These are phyloP conservation scores for Chaetomium tenue DNA, from an alignment of 495 filamentous ascomycete species.

Conservation along the genomic window DNA sequence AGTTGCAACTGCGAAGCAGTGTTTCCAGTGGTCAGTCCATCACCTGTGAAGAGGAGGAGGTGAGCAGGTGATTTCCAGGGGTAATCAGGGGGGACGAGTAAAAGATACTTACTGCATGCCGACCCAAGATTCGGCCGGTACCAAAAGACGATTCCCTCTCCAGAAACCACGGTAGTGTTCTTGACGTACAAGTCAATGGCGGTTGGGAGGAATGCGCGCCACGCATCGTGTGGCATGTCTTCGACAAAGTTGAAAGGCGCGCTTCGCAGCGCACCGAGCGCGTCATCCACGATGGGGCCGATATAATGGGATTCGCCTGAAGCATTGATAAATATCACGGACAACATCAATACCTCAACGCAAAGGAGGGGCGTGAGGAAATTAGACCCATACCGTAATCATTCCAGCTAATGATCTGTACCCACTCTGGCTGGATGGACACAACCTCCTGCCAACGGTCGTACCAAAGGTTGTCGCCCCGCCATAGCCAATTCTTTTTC, in stretches of 20 bases:
- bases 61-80: too few relatives aligned
- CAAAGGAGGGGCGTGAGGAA: too few relatives aligned
- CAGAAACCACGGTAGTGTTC: constrained; percentile 19
- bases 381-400: neutral
- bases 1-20: constrained; percentile 25
- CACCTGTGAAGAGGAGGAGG: too few relatives aligned
- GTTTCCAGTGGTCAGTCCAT: constrained; percentile 29
- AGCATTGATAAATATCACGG: too few relatives aligned
- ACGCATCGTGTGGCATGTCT: constrained; percentile 54
- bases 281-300: constrained; percentile 43
- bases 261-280: constrained; percentile 32
- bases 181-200: constrained; percentile 59
- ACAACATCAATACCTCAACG: too few relatives aligned
- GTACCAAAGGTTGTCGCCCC: constrained; percentile 59
- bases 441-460: constrained; percentile 40
- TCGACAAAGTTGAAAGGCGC: constrained; percentile 23
- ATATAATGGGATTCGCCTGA: constrained; percentile 63
- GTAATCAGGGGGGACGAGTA: too few relatives aligned
- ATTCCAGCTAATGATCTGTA: constrained; percentile 23
- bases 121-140: constrained; percentile 45
- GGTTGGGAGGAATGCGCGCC: constrained; percentile 55
- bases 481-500: constrained; percentile 60
- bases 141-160: constrained; percentile 56
- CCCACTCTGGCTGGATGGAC: constrained; percentile 35
- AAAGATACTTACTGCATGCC: neutral